Evolutionary conservation across 768 basidiomycete species (phyloP).

Genomic region (Hygrophoropsis aurantiaca): DNA sequence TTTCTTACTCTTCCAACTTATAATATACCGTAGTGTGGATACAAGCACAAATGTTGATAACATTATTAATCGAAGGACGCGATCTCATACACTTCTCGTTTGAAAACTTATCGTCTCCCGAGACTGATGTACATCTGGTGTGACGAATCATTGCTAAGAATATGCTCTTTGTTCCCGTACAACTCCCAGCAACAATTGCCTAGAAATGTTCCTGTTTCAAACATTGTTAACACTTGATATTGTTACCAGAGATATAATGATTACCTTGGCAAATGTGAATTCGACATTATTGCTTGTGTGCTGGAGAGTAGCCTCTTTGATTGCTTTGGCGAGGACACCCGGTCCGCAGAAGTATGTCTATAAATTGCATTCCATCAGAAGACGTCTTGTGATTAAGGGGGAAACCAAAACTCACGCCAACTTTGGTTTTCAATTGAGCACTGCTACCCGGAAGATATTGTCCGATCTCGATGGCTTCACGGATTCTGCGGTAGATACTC

Average conservation of each 20-base stretch:
- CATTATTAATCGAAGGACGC: too few relatives aligned
- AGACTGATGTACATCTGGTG: too few relatives aligned
- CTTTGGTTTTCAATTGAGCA: slow-evolving; percentile 77
- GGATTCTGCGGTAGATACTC: slow-evolving; percentile 72
- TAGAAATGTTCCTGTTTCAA: slow-evolving; percentile 59
- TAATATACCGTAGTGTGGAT: too few relatives aligned
- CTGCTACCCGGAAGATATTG: slow-evolving; percentile 79
- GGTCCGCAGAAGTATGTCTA: slow-evolving; percentile 93
- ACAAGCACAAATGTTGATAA: too few relatives aligned
- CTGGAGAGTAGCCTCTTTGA: slow-evolving; percentile 68
- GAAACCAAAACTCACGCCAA: slow-evolving; percentile 58
- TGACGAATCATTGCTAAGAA: too few relatives aligned
- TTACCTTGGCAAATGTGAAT: slow-evolving; percentile 87
- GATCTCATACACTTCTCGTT: too few relatives aligned
- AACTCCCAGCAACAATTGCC: slow-evolving; percentile 5
- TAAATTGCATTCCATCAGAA: slow-evolving; percentile 1
- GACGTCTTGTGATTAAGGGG: slow-evolving; percentile 8
- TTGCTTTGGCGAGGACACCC: slow-evolving; percentile 65
- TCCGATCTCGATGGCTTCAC: slow-evolving; percentile 76
- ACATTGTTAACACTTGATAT: slow-evolving; percentile 8
- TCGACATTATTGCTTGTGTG: slow-evolving; percentile 56
- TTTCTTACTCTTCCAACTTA: too few relatives aligned
- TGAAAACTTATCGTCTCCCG: too few relatives aligned
- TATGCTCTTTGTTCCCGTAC: too few relatives aligned
- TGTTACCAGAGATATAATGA: slow-evolving; percentile 21